Percentiles rank a stretch among this genome's conserved stretches.
Conservation (phyloP, 768 basidiomycete species). For the Astraeus odoratus region DNA sequence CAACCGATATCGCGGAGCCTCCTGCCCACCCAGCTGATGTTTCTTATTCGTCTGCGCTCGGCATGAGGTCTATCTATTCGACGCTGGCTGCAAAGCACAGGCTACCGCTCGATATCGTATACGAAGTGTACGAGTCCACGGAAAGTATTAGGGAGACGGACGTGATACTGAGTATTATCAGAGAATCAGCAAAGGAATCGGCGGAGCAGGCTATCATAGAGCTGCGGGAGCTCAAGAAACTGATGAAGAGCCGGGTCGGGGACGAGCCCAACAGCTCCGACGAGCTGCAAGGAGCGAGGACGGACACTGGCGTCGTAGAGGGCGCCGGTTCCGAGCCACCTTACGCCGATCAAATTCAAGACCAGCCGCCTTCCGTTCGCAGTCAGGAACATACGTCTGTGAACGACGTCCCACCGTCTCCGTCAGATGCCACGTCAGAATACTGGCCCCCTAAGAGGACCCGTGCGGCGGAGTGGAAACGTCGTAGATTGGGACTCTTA, state of each 20-base stretch:
- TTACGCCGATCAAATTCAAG: neutral
- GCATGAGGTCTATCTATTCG: slow-evolving; percentile 27
- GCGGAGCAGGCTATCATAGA: slow-evolving; percentile 7
- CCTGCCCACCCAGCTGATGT: slow-evolving; percentile 12
- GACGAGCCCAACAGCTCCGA: slow-evolving; percentile 7
- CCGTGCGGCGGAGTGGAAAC: slow-evolving; percentile 22
- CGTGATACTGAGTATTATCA: slow-evolving; percentile 32
- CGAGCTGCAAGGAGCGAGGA: neutral
- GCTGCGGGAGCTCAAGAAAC: neutral
- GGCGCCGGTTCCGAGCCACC: neutral
- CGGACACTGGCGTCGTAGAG: neutral
- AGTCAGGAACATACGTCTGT: slow-evolving; percentile 1
- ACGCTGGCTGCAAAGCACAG: slow-evolving; percentile 41
- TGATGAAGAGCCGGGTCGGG: neutral
- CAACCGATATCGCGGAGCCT: neutral
- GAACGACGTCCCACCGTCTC: slow-evolving; percentile 8
- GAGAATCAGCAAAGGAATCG: slow-evolving; percentile 28
- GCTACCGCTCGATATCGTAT: slow-evolving; percentile 35
- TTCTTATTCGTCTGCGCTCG: slow-evolving; percentile 15
- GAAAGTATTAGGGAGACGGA: slow-evolving; percentile 34
- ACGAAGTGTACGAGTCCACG: slow-evolving; percentile 29
- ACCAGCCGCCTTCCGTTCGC: neutral
- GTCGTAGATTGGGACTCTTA: neutral
- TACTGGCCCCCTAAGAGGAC: slow-evolving; percentile 25
- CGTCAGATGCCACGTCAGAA: slow-evolving; percentile 13